Evolutionary conservation across 2,329 filamentous ascomycete species (phyloP).

Genomic region (Domatiomyces globalis): DNA sequence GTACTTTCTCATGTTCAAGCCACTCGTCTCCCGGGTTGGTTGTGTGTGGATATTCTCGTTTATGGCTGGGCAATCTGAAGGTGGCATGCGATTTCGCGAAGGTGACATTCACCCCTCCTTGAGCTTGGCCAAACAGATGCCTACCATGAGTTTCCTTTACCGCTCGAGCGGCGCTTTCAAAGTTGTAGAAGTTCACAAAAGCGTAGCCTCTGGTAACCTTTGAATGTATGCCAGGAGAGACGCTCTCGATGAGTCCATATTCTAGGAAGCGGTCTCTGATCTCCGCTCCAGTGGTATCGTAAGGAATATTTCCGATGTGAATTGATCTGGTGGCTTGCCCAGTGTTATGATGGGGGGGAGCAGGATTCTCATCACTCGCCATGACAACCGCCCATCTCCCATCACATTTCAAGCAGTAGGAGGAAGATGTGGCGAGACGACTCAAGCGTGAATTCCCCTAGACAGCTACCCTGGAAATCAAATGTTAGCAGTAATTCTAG

Average conservation of each 20-base stretch:
- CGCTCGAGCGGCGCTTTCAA: background rate
- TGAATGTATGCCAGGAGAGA: background rate
- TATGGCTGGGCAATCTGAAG: background rate
- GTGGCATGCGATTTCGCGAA: background rate
- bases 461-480: background rate
- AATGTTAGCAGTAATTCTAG: background rate
- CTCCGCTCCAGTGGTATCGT: background rate
- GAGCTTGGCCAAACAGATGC: background rate
- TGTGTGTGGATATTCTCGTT: background rate
- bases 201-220: background rate
- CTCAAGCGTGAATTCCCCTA: too few relatives aligned
- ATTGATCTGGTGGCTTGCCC: background rate
- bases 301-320: background rate
- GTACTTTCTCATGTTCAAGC: background rate
- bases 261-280: background rate
- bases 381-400: background rate
- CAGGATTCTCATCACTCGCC: background rate
- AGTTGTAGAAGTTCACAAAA: conserved; percentile 1
- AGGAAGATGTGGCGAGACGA: background rate
- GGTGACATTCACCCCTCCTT: background rate
- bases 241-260: background rate
- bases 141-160: background rate
- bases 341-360: background rate
- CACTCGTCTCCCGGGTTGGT: background rate
- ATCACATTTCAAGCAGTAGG: conserved; percentile 2